Conservation (phyloP, 768 basidiomycete genomes). For the Suillus spraguei region DNA sequence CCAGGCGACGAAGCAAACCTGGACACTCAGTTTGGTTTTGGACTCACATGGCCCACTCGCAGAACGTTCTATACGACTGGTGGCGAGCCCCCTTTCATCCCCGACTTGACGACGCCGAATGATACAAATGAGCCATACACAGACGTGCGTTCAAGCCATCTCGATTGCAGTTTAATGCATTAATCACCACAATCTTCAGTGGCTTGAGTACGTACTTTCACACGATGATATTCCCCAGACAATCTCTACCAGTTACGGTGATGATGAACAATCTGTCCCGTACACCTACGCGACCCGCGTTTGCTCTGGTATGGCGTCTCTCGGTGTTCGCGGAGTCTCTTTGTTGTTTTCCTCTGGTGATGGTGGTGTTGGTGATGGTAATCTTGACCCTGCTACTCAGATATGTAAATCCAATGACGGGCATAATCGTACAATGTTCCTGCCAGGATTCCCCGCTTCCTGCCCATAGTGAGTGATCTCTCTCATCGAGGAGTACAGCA, state of each 20-base stretch:
- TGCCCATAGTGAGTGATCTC: constrained; percentile 51
- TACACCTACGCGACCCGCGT: constrained; percentile 53
- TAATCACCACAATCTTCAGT: constrained; percentile 38
- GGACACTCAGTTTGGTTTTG: constrained; percentile 57
- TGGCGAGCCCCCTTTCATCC: constrained; percentile 57
- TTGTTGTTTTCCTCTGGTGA: constrained; percentile 70
- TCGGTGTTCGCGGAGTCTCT: constrained; percentile 73
- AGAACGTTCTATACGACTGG: constrained; percentile 63
- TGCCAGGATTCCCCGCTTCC: constrained; percentile 61
- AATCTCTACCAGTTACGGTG: constrained; percentile 75
- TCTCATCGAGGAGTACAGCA: not conserved
- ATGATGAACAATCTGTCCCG: constrained; percentile 79
- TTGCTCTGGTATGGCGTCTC: constrained; percentile 61
- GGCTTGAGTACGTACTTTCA: constrained; percentile 59
- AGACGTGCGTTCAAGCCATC: constrained; percentile 33
- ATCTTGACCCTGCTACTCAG: constrained; percentile 29
- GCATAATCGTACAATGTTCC: constrained; percentile 52
- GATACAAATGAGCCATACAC: constrained; percentile 54
- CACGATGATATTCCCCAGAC: constrained; percentile 51
- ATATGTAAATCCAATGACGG: constrained; percentile 63
- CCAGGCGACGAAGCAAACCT: constrained; percentile 51
- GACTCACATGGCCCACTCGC: constrained; percentile 64
- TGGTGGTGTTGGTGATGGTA: constrained; percentile 49
- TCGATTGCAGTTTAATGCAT: not conserved
- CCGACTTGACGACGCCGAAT: constrained; percentile 45